A percentile compares a stretch with the other conserved stretches of the same genome.
These are phyloP conservation scores for Venturia pyrina DNA, from an alignment of 2,329 filamentous ascomycete genomes.

Conservation along the genomic window DNA sequence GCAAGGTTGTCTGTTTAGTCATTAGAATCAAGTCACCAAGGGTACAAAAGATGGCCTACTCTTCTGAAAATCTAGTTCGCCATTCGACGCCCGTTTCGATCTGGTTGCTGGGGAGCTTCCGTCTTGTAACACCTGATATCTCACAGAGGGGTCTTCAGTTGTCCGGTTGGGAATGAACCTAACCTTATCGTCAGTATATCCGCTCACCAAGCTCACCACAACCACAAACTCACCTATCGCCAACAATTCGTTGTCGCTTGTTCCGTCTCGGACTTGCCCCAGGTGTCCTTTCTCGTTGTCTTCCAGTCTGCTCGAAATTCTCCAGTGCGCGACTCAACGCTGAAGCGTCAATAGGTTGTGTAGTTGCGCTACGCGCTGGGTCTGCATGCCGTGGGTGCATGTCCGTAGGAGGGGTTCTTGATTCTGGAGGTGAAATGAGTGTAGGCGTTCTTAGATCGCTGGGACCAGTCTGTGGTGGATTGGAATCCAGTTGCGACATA, in stretches of 20 bases:
- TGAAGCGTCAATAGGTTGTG: slow-evolving; percentile 48
- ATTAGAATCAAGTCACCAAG: slow-evolving; percentile 15
- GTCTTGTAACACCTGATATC: slow-evolving; percentile 84
- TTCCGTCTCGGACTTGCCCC: slow-evolving; percentile 52
- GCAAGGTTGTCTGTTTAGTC: slow-evolving; percentile 66
- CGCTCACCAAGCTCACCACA: not conserved
- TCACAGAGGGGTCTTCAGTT: slow-evolving; percentile 86
- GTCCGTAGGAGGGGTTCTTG: slow-evolving; percentile 48
- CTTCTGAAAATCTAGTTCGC: slow-evolving; percentile 88
- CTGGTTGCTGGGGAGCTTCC: slow-evolving; percentile 86
- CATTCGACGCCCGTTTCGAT: slow-evolving; percentile 73
- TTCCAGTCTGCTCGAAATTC: slow-evolving; percentile 50
- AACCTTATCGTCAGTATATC: slow-evolving; percentile 10
- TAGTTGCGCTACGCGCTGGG: slow-evolving; percentile 27
- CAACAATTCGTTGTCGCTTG: slow-evolving; percentile 58
- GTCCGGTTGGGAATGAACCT: slow-evolving; percentile 94
- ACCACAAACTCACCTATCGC: slow-evolving; percentile 32
- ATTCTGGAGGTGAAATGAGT: slow-evolving; percentile 45
- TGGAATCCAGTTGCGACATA: not conserved
- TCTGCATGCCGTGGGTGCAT: slow-evolving; percentile 37
- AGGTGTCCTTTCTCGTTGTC: slow-evolving; percentile 50
- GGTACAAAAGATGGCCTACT: slow-evolving; percentile 33
- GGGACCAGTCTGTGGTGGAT: slow-evolving; percentile 6
- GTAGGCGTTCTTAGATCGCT: slow-evolving; percentile 33
- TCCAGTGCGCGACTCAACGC: slow-evolving; percentile 52